These are phyloP conservation scores for Malania oleifera DNA, from an alignment of 164 flowering plant genomes.

Conservation along the genomic window DNA sequence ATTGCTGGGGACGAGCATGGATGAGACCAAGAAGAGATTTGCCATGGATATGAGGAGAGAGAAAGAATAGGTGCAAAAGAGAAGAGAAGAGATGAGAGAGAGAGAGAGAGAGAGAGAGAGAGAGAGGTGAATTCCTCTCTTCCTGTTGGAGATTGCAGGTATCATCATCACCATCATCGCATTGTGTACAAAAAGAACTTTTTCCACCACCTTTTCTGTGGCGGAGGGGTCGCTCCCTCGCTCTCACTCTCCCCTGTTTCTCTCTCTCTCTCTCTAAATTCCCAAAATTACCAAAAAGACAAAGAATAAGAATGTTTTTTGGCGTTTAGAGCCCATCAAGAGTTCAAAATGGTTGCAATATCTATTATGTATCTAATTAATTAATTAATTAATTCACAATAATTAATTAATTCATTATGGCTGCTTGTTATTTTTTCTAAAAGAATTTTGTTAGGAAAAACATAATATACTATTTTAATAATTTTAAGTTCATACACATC, in stretches of 20 bases:
- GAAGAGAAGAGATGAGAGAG: slow-evolving; percentile 4
- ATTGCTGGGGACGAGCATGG: slow-evolving; percentile 11
- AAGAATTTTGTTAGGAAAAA: too few relatives aligned
- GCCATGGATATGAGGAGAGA: not conserved
- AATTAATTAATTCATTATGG: too few relatives aligned
- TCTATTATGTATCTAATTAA: too few relatives aligned
- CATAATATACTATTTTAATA: too few relatives aligned
- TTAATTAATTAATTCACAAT: too few relatives aligned
- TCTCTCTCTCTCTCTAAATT: slow-evolving; percentile 9
- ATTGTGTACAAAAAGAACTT: slow-evolving; percentile 68
- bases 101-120: slow-evolving; percentile 12
- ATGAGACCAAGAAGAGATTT: not conserved
- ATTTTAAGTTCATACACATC: too few relatives aligned
- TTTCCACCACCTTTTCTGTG: slow-evolving; percentile 48
- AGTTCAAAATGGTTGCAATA: too few relatives aligned
- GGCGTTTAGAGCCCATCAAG: too few relatives aligned
- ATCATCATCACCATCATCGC: slow-evolving; percentile 57
- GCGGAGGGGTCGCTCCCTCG: slow-evolving; percentile 12
- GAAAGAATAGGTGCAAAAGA: slow-evolving; percentile 1
- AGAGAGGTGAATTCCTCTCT: slow-evolving; percentile 12
- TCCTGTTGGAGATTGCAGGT: slow-evolving; percentile 43
- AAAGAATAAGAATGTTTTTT: not conserved
- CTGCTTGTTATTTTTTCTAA: too few relatives aligned
- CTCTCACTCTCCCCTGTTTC: not conserved
- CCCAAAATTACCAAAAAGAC: slow-evolving; percentile 7